Evolutionary conservation across 1,139 yeast species (phyloP).

Genomic region (Schwanniomyces etchellsii): DNA sequence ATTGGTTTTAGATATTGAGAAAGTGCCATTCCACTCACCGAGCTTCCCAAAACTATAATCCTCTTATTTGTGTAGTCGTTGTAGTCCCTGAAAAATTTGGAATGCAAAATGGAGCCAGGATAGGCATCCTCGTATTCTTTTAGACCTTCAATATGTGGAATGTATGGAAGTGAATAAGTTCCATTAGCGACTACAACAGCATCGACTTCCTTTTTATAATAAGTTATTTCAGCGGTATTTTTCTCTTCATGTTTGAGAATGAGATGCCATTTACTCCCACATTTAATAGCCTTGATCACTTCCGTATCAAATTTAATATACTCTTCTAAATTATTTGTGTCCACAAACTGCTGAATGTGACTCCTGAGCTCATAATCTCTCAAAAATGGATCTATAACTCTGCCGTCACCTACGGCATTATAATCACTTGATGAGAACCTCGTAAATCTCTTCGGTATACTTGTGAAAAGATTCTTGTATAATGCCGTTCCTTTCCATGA

Average conservation of each 20-base stretch:
- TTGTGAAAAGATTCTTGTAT: slow-evolving; percentile 4
- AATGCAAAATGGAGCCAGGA: slow-evolving; percentile 37
- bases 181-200: slow-evolving; percentile 57
- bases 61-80: slow-evolving; percentile 22
- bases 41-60: slow-evolving; percentile 36
- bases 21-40: slow-evolving; percentile 39
- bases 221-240: slow-evolving; percentile 6
- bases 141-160: slow-evolving; percentile 49
- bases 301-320: slow-evolving; percentile 27
- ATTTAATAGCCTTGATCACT: slow-evolving; percentile 15
- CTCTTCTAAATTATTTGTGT: slow-evolving; percentile 2
- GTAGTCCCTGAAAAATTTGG: slow-evolving; percentile 32
- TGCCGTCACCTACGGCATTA: slow-evolving; percentile 16
- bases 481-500: slow-evolving; percentile 10
- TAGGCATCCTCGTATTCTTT: slow-evolving; percentile 33
- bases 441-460: slow-evolving; percentile 5
- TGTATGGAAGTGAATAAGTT: slow-evolving; percentile 48
- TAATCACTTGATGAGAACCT: slow-evolving; percentile 4
- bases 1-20: slow-evolving; percentile 35
- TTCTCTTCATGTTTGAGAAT: slow-evolving; percentile 15
- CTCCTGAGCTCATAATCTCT: slow-evolving; percentile 2
- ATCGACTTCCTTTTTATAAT: slow-evolving; percentile 31
- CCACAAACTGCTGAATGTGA: slow-evolving; percentile 2
- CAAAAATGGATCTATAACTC: slow-evolving; percentile 6
- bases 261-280: slow-evolving; percentile 38